These are phyloP conservation scores for Apophysomyces ossiformis DNA, from an alignment of 371 early-diverging fungal species.

Conservation along the genomic window DNA sequence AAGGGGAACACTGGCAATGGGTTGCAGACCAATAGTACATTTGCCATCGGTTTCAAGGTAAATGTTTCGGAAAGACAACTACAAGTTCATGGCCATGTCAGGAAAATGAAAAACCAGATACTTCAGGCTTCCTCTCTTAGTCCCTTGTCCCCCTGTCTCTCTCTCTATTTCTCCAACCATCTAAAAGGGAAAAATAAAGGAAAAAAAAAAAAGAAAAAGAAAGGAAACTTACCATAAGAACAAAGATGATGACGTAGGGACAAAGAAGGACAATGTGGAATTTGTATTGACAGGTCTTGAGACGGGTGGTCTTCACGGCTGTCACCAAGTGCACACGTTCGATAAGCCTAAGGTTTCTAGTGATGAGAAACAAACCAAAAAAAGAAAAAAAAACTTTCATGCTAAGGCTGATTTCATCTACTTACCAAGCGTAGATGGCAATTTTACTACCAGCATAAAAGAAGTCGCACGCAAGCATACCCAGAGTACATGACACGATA, in stretches of 20 bases:
- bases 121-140: too few species aligned
- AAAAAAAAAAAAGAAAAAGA: too few species aligned
- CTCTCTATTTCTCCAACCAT: too few species aligned
- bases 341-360: constrained; percentile 21
- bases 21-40: constrained; percentile 56
- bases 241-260: constrained; percentile 54
- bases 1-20: constrained; percentile 52
- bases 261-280: constrained; percentile 31
- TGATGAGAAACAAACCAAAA: not conserved
- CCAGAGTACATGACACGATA: constrained; percentile 46
- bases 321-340: constrained; percentile 35
- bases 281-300: constrained; percentile 26
- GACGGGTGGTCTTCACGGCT: constrained; percentile 21
- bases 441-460: constrained; percentile 57
- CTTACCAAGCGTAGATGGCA: constrained; percentile 49
- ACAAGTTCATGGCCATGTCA: not conserved
- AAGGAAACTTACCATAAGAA: constrained; percentile 40
- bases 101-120: not conserved
- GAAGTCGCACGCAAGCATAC: constrained; percentile 49
- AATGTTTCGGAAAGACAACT: constrained; percentile 52
- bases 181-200: too few species aligned
- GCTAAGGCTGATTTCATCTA: not conserved
- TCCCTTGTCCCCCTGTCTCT: too few species aligned
- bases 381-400: not conserved
- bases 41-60: constrained; percentile 43